Base-by-base conservation (phyloP, 108 stramenopile genomes). In the Fragilaria crotonensis region DNA sequence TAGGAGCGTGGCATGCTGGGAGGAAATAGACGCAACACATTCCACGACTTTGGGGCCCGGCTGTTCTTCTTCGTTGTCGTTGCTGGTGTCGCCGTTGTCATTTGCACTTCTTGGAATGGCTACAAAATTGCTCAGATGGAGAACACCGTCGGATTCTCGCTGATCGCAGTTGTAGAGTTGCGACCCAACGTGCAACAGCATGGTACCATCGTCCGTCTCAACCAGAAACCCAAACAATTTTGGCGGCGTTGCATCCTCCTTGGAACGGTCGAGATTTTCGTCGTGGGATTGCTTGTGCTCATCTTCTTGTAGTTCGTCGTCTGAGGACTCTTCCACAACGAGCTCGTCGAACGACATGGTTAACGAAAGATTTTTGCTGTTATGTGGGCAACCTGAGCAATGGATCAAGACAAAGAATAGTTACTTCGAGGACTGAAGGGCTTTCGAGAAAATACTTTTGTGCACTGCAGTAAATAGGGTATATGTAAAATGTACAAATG, bases 131-230 rank as follows among this genome's bases (percentile, higher is more conserved):
- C 76, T 81, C 28, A 78, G 52, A 62, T 84, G 84, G 45, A 87
- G 30, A 60, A 75, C 87, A 0, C 85, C 84, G 48, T 25, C 31
- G 20, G 67, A 41, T 28, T 63, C 57, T 28, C 78, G 41, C 26
- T 45, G 54, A 59, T 91, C 85, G 30, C 91, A 67, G 45, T 87
- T 86, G 67, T 92, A 88, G 1, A 81, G 70, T 73, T 95, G 90
- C 21, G 71, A 70, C 17, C 95, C 95, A 20, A 95, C 83, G 44
- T 91, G 84, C 41, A 95, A 50, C 5, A 85, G 85, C 33, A 61
- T 86, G 19, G 79, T 78, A 20, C 95, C 95, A 72, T 95, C 90
- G 45, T 75, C 77, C 95, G 92, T 94, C 45, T 87, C 72, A 23
- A 95, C 90, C 11, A 95, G 62, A 28, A 84, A 69, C 9, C 84